A percentile compares a stretch with the other conserved stretches of the same genome.
These are phyloP conservation scores for Cyclaneusma minus DNA, from an alignment of 2,329 filamentous ascomycete genomes.

Conservation along the genomic window DNA sequence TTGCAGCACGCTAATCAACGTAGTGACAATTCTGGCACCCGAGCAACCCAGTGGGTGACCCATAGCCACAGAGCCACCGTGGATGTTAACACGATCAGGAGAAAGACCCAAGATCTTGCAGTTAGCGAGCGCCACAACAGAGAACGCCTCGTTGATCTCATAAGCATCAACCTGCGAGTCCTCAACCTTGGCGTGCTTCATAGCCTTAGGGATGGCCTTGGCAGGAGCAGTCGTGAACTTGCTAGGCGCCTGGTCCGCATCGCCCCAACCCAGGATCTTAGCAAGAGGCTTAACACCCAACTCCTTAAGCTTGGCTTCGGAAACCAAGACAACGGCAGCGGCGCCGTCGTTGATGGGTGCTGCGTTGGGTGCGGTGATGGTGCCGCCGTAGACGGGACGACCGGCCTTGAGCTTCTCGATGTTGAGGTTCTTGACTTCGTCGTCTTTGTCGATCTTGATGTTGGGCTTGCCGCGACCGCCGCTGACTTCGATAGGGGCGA, in stretches of 20 bases:
- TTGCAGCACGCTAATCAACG: slow-evolving; percentile 72
- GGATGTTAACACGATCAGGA: slow-evolving; percentile 84
- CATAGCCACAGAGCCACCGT: slow-evolving; percentile 87
- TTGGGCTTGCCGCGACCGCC: slow-evolving; percentile 83
- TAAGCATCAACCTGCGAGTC: slow-evolving; percentile 74
- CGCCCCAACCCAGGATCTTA: slow-evolving; percentile 95
- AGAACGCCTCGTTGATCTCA: slow-evolving; percentile 99
- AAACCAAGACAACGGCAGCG: slow-evolving; percentile 82
- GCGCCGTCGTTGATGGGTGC: slow-evolving; percentile 93
- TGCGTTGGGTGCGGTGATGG: slow-evolving; percentile 90
- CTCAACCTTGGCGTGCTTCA: slow-evolving; percentile 80
- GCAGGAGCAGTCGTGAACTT: slow-evolving; percentile 93
- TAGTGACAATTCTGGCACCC: slow-evolving; percentile 85
- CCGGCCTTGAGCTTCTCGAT: slow-evolving; percentile 70
- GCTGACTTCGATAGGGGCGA: slow-evolving; percentile 74
- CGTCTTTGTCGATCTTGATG: slow-evolving; percentile 67
- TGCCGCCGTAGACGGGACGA: slow-evolving; percentile 74
- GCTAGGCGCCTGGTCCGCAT: slow-evolving; percentile 78
- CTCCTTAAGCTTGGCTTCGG: slow-evolving; percentile 85
- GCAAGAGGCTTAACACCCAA: slow-evolving; percentile 82
- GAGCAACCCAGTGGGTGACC: slow-evolving; percentile 91
- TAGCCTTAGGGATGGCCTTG: slow-evolving; percentile 89
- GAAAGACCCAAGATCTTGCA: slow-evolving; percentile 74
- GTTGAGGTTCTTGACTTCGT: slow-evolving; percentile 93
- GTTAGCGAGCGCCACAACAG: slow-evolving; percentile 89